These are phyloP conservation scores for Lagerstroemia speciosa DNA, from an alignment of 345 rosid species.

Conservation along the genomic window DNA sequence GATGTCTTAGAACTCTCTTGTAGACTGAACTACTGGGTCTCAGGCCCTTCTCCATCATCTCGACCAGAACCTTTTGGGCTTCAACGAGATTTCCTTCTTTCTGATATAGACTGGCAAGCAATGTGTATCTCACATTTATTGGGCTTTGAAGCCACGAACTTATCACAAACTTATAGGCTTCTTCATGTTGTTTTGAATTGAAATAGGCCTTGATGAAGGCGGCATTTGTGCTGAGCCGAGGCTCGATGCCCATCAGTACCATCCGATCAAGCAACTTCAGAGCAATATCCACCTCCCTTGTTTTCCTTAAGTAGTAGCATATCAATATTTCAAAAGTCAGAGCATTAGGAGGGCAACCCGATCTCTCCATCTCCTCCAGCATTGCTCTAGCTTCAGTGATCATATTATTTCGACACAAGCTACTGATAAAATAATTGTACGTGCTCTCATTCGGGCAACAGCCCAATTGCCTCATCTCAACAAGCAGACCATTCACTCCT, in stretches of 20 bases:
- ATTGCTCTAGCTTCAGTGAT: constrained; percentile 20
- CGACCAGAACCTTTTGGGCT: constrained; percentile 31
- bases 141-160: constrained; percentile 15
- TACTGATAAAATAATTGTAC: constrained; percentile 33
- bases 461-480: constrained; percentile 31
- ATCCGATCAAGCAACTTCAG: constrained; percentile 24
- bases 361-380: constrained; percentile 28
- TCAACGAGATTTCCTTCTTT: constrained; percentile 20
- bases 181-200: constrained; percentile 16
- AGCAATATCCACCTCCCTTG: constrained; percentile 26
- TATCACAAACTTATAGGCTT: constrained; percentile 31
- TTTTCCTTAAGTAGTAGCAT: constrained; percentile 13
- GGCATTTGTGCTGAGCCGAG: constrained; percentile 37
- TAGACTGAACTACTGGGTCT: constrained; percentile 30
- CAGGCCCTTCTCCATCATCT: constrained; percentile 45
- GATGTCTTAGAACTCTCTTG: constrained; percentile 22
- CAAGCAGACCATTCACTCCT: constrained; percentile 20
- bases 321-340: constrained; percentile 46
- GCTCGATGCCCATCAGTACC: constrained; percentile 33
- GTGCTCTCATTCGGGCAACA: constrained; percentile 16
- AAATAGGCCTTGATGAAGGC: constrained; percentile 35
- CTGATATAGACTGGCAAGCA: constrained; percentile 38
- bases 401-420: constrained; percentile 24
- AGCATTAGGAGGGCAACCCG: constrained; percentile 33
- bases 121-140: constrained; percentile 24